Evolutionary conservation across 305 asterid species (phyloP), one percentile per base, ranked within the genome.

Genomic region (Striga hermonthica): DNA sequence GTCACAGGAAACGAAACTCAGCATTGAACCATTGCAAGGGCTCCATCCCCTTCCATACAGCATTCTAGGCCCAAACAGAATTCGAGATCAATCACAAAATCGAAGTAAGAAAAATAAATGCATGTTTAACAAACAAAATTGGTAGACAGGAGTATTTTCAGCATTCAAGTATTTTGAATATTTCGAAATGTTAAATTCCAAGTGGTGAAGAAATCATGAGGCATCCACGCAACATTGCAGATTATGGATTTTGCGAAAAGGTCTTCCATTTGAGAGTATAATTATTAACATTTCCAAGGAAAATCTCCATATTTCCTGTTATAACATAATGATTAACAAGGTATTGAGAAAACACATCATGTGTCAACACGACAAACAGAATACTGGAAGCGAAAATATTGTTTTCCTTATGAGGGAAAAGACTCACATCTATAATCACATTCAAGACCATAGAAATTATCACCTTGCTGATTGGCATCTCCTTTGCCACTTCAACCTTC

Each of bases 381-480:
- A 55, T 22, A 22, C 57, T 8, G 12, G 43, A 5, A 37, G 47
- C 44, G 55, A 28, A 10, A 7, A 12, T 45, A 63, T 44, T 73
- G 3, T 47, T 73, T 43, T 67, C 41, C 49, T 53, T 22, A 57
- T 22, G 31, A 22, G 31, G 2, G 31, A 22, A 54, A 56, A n/a
- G 28, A 54, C 56, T 22, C 53, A 57, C 70, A 56, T 57, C 44
- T 16, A 31, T 22, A 64, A 69, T 41, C 31, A 63, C 58, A 64
- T 41, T 64, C 22, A 58, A 14, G 50, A 41, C 67, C 9, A 16
- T 62, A 64, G 40, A 50, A 22, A 22, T 22, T 60, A 15, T 62
- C 73, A 86, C 99, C 97, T 81, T 86, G 74, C 80, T 78, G 71
- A 90, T 76, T 35, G 91, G 97, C 35, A 80, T 78, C 75, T 82